Conservation (phyloP, 225 moss, liverwort and hornwort genomes). For the Polytrichum formosum region DNA sequence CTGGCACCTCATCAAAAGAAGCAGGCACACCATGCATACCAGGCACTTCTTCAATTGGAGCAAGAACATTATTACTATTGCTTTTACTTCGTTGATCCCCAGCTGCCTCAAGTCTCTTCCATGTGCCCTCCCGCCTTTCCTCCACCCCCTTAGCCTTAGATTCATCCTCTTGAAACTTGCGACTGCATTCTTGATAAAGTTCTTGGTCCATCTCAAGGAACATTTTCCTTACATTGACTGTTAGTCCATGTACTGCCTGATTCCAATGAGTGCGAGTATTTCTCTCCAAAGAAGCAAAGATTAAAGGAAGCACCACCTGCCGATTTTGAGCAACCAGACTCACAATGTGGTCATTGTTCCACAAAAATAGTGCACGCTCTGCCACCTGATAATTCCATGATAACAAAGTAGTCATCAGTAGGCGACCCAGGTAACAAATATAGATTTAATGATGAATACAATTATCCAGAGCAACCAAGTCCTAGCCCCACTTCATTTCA, state of each 20-base stretch:
- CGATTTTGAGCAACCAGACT: constrained; percentile 76
- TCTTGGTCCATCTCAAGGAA: constrained; percentile 78
- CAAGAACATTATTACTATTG: constrained; percentile 26
- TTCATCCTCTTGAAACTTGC: constrained; percentile 72
- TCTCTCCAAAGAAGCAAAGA: constrained; percentile 63
- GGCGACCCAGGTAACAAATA: neutral
- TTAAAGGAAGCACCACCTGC: constrained; percentile 65
- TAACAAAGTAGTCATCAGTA: neutral
- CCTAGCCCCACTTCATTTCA: no score
- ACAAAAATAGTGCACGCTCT: constrained; percentile 70
- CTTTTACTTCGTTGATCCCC: constrained; percentile 18
- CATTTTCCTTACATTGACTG: constrained; percentile 74
- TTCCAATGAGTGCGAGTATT: constrained; percentile 76
- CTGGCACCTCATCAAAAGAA: constrained; percentile 5
- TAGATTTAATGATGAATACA: no score
- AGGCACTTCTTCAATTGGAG: constrained; percentile 46
- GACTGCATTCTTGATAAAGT: constrained; percentile 65
- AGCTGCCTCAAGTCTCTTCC: constrained; percentile 69
- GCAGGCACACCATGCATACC: constrained; percentile 13
- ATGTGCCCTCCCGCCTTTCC: constrained; percentile 64
- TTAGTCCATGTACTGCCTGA: constrained; percentile 72
- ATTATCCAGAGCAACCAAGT: no score
- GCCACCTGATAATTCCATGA: constrained; percentile 41
- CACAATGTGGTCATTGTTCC: constrained; percentile 80
- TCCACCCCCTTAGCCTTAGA: constrained; percentile 57